Evolutionary conservation across 2,329 filamentous ascomycete genomes (phyloP).

Genomic region (Lecanicillium sp.): DNA sequence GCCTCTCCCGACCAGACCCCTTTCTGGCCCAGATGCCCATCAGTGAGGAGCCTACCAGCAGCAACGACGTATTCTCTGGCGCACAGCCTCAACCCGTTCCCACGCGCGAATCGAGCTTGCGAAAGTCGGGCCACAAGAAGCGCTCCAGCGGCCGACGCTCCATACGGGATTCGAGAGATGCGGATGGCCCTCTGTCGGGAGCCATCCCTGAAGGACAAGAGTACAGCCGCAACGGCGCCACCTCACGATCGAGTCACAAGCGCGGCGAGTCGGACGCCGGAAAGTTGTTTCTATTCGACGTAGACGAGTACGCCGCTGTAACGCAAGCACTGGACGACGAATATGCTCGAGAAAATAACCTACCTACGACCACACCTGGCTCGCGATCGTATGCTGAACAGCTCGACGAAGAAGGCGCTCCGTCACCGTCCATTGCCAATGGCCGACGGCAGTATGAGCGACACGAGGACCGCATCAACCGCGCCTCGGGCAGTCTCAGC

Average conservation of each 20-base stretch:
- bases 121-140: conserved; percentile 47
- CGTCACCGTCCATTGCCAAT: conserved; percentile 61
- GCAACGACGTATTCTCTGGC: conserved; percentile 25
- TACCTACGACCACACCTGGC: conserved; percentile 14
- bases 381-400: conserved; percentile 4
- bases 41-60: conserved; percentile 41
- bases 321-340: conserved; percentile 21
- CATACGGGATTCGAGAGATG: conserved; percentile 36
- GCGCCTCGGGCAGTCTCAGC: conserved; percentile 39
- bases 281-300: conserved; percentile 9
- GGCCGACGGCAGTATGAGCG: conserved; percentile 43
- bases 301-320: conserved; percentile 10
- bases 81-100: conserved; percentile 47
- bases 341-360: conserved; percentile 15
- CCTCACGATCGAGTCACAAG: conserved; percentile 4
- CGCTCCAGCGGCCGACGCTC: conserved; percentile 44
- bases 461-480: conserved; percentile 38
- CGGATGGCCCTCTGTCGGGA: conserved; percentile 19
- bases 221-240: conserved; percentile 7
- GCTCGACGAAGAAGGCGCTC: conserved; percentile 54
- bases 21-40: conserved; percentile 47
- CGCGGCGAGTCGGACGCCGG: conserved; percentile 8
- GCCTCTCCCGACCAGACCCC: conserved; percentile 33
- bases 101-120: conserved; percentile 58
- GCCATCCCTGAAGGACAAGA: conserved; percentile 37